phyloP scores from a whole-genome alignment of 768 basidiomycete genomes.

The Auriscalpium microsporum region DNA sequence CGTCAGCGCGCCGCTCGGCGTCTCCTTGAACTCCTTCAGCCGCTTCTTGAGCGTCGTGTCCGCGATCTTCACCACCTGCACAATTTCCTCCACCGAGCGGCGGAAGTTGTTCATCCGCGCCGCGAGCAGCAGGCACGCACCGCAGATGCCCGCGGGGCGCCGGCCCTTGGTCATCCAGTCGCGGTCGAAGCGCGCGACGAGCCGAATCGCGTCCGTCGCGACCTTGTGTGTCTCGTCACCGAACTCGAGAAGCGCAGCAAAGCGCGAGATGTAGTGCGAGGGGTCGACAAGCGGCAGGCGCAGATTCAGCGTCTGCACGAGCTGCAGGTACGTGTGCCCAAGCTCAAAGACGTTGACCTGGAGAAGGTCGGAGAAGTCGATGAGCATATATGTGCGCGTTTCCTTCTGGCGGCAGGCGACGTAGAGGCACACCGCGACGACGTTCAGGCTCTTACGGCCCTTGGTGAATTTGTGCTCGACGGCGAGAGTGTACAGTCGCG shows the following conservation, averaged over 20 bases:
- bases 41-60: slow-evolving; percentile 90
- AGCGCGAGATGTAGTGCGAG: slow-evolving; percentile 93
- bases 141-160: slow-evolving; percentile 94
- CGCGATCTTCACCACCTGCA: slow-evolving; percentile 99
- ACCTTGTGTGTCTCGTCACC: slow-evolving; percentile 90
- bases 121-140: slow-evolving; percentile 88
- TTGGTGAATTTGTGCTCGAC: slow-evolving; percentile 92
- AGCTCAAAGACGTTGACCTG: slow-evolving; percentile 97
- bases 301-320: slow-evolving; percentile 80
- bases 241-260: slow-evolving; percentile 90
- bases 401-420: slow-evolving; percentile 89
- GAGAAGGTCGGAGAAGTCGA: slow-evolving; percentile 95
- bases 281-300: slow-evolving; percentile 88
- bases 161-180: slow-evolving; percentile 98
- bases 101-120: slow-evolving; percentile 99
- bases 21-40: slow-evolving; percentile 89
- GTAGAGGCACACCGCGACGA: slow-evolving; percentile 94
- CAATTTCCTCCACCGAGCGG: slow-evolving; percentile 87
- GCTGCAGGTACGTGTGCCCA: slow-evolving; percentile 91
- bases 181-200: slow-evolving; percentile 87
- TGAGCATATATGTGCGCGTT: slow-evolving; percentile 91
- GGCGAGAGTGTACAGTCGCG: slow-evolving; percentile 85
- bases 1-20: slow-evolving; percentile 77
- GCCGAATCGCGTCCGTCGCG: slow-evolving; percentile 86
- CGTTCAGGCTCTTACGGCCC: slow-evolving; percentile 85